A percentile compares a stretch with the other conserved stretches of the same genome.
These are phyloP conservation scores for Fennellomyces sp. DNA, from an alignment of 371 early-diverging fungal genomes.

Conservation along the genomic window DNA sequence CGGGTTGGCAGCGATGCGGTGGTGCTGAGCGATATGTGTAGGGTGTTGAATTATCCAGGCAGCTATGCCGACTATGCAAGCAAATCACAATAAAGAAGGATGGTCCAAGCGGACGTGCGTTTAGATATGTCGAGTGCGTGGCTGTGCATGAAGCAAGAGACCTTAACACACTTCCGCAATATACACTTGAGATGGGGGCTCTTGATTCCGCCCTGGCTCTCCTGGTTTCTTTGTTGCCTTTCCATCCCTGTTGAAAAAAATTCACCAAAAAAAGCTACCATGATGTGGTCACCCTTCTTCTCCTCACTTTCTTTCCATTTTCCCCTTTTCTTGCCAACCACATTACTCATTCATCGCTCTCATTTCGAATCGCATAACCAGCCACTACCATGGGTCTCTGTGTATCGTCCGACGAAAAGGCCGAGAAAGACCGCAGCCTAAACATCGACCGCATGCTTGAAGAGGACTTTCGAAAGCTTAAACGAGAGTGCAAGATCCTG, in stretches of 20 bases:
- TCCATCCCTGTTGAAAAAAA: constrained; percentile 2
- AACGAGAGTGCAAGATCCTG: constrained; percentile 75
- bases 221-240: constrained; percentile 14
- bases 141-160: background rate
- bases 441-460: constrained; percentile 67
- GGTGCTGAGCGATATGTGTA: constrained; percentile 6
- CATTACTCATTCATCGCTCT: background rate
- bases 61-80: constrained; percentile 63
- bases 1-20: no score
- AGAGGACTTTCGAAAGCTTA: constrained; percentile 56
- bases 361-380: no score
- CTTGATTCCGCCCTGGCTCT: background rate
- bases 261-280: background rate
- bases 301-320: constrained; percentile 5
- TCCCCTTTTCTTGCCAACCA: background rate
- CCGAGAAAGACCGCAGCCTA: constrained; percentile 54
- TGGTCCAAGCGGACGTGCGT: background rate
- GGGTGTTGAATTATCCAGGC: constrained; percentile 61
- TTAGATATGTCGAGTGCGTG: background rate
- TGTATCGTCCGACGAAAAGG: constrained; percentile 68
- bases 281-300: background rate
- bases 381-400: constrained; percentile 60
- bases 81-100: constrained; percentile 5
- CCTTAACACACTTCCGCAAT: no score
- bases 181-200: background rate